Evolutionary conservation across 768 basidiomycete genomes (phyloP), one percentile per base, ranked within the genome.

Genomic region (Coprinopsis strossmayeri): DNA sequence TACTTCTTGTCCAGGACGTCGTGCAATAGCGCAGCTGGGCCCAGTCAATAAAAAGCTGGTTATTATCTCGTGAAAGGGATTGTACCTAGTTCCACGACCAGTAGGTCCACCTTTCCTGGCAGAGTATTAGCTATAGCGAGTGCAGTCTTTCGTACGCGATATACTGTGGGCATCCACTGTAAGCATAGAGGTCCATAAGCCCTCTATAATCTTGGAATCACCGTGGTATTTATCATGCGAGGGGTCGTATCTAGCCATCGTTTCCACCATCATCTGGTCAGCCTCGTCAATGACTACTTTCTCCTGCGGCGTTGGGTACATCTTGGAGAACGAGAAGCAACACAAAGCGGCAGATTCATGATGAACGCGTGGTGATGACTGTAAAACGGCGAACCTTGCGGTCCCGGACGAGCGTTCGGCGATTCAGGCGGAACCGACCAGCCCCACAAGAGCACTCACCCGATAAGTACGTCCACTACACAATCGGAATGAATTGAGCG

Each of bases 1-100:
- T 91, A 90, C 70, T 91, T 91, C 68, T 86, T 88, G 74, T 91
- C 88, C 27, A 89, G 69, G 34, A 92, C 74, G 63, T 95, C 91
- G 58, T 94, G 92, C 38, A 94, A 77, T 32, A 95, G 76, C n/a
- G 92, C 86, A 25, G 87, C 84, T 78, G 52, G 28, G 49, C n/a
- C n/a, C n/a, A n/a, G n/a, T n/a, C n/a, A n/a, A n/a, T n/a, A n/a
- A n/a, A n/a, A n/a, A n/a, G n/a, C n/a, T n/a, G n/a, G n/a, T n/a
- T n/a, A n/a, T n/a, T n/a, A n/a, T n/a, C n/a, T 44, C 28, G 27
- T 13, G 20, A 30, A 57, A 62, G 9, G 35, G 18, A 38, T 7
- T 18, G 37, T 35, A 71, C 76, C 75, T 40, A 94, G 69, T 63
- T 94, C 91, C 20, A 94, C 77, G 3, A 81, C 76, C 18, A 93